Evolutionary conservation across 345 rosid species (phyloP).

Genomic region (Mercurialis annua): DNA sequence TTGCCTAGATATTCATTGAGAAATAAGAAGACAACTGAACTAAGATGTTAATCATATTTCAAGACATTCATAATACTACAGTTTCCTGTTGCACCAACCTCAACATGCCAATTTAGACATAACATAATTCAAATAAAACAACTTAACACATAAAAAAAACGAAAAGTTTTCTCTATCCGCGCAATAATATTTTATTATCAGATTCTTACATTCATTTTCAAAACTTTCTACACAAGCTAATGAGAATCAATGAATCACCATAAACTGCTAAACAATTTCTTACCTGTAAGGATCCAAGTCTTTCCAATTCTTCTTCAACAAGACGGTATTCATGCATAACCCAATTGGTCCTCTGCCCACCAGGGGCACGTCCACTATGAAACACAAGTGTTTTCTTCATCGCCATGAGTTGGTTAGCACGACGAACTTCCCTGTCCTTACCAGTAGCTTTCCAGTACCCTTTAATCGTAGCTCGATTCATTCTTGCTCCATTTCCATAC

Average conservation of each 20-base stretch:
- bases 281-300: conserved; percentile 45
- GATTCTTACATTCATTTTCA: neutral
- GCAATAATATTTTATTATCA: neutral
- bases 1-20: conserved; percentile 4
- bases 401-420: conserved; percentile 41
- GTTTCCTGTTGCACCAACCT: neutral
- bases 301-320: conserved; percentile 48
- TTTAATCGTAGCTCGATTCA: conserved; percentile 54
- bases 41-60: conserved; percentile 1
- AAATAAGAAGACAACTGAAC: neutral
- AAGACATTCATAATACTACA: neutral
- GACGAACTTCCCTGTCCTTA: conserved; percentile 43
- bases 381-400: conserved; percentile 66
- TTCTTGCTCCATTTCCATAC: conserved; percentile 58
- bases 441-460: conserved; percentile 84
- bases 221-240: neutral
- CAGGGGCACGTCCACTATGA: conserved; percentile 59
- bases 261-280: conserved; percentile 9
- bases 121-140: neutral
- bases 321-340: conserved; percentile 79
- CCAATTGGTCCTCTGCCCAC: conserved; percentile 71
- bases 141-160: neutral
- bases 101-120: conserved; percentile 4
- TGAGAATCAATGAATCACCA: neutral
- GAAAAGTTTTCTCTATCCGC: neutral